Evolutionary conservation across 352 stramenopile genomes (phyloP), one percentile per base, ranked within the genome.

Genomic region (Blastocystis sp.): DNA sequence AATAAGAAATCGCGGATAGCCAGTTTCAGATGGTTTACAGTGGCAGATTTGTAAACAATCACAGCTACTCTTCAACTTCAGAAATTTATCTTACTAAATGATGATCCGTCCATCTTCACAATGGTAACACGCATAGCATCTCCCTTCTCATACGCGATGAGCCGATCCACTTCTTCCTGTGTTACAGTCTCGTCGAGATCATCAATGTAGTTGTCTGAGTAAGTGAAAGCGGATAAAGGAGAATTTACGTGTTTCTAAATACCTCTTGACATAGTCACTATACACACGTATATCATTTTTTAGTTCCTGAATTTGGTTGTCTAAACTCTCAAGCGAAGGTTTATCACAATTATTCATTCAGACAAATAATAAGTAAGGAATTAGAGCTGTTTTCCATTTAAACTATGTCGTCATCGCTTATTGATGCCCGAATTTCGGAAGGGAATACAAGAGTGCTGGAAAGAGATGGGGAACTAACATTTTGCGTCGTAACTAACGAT

Each of bases 401-500:
- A 39, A 43, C 62, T 34, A 84, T 84, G 73, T 34, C 56, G 18
- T 13, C 50, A 26, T 66, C 73, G 55, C 64, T 84, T 50, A 84
- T 84, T 20, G 53, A 84, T n/a, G 47, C 68, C 13, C 50, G 53
- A 15, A 84, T 55, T 43, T 56, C 29, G 15, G 73, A 84, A 41
- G 73, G 73, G 73, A 68, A 66, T 29, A 84, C 73, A 23, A 55
- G 50, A n/a, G 73, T 88, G 3, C 66, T 88, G 2, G 77, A 88
- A 29, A 39, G 66, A 55, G 43, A 88, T 13, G 77, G 77, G 26
- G 77, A 88, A 50, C 34, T 79, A 5, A 88, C 77, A 23, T 91
- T 91, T 34, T 79, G 56, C 20, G 90, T 92, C 41, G 79, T 97
- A 89, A 95, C 92, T 26, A 98, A 98, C 89, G 94, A 98, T 89